Conservation (phyloP, 257 asterid species). For the Nemophila menziesii region DNA sequence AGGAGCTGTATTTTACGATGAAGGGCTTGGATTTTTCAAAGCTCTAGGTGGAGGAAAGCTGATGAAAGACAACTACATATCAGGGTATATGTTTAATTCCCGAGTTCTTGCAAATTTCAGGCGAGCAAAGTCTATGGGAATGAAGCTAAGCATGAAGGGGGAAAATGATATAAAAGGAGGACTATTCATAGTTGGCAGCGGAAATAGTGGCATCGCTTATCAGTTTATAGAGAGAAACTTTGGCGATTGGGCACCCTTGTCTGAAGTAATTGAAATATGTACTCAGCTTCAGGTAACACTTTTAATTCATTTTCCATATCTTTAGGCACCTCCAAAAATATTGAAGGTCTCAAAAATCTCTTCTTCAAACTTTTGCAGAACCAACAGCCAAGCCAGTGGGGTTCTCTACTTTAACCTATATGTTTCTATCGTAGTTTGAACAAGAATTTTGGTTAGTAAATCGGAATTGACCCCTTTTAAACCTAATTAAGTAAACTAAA, state of each 20-base stretch:
- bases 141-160: slow-evolving; percentile 61
- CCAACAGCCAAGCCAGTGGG: slow-evolving; percentile 14
- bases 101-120: slow-evolving; percentile 73
- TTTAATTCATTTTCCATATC: slow-evolving; percentile 6
- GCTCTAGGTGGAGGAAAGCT: slow-evolving; percentile 86
- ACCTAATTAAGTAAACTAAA: too few species aligned
- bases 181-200: slow-evolving; percentile 57
- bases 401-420: slow-evolving; percentile 1
- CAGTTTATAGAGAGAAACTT: slow-evolving; percentile 84
- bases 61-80: slow-evolving; percentile 61
- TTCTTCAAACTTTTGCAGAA: slow-evolving; percentile 15
- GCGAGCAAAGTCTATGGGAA: slow-evolving; percentile 56
- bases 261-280: slow-evolving; percentile 69
- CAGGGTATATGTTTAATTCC: slow-evolving; percentile 69
- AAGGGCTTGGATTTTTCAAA: slow-evolving; percentile 52
- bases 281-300: slow-evolving; percentile 50
- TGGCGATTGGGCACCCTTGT: slow-evolving; percentile 79
- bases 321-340: neutral
- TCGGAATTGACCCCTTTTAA: too few species aligned
- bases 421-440: too few species aligned
- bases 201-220: slow-evolving; percentile 65
- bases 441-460: too few species aligned
- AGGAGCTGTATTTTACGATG: slow-evolving; percentile 54
- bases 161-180: slow-evolving; percentile 77
- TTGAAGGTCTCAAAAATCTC: slow-evolving; percentile 9